These are phyloP conservation scores for Flaveria ramosissima DNA, from an alignment of 129 eudicot genomes.

Conservation along the genomic window DNA sequence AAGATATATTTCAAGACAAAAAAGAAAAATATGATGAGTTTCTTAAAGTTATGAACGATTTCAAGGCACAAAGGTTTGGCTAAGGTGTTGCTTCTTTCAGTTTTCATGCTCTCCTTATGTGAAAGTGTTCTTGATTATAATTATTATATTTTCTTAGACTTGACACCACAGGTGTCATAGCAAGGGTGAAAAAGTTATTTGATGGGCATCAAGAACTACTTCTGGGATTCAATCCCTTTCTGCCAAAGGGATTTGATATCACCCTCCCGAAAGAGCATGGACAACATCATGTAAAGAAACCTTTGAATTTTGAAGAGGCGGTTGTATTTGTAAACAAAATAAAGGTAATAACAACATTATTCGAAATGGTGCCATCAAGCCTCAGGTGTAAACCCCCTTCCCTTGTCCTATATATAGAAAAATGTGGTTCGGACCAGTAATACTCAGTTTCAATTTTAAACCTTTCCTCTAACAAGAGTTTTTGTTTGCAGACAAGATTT, in stretches of 20 bases:
- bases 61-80: constrained; percentile 84
- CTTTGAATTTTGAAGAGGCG: constrained; percentile 69
- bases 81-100: constrained; percentile 16
- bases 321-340: constrained; percentile 73
- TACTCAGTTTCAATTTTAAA: constrained; percentile 2
- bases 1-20: constrained; percentile 74
- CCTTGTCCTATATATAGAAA: constrained; percentile 5
- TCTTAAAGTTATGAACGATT: constrained; percentile 90
- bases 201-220: constrained; percentile 73
- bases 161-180: constrained; percentile 78
- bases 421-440: neutral
- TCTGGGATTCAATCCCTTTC: constrained; percentile 87
- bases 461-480: constrained; percentile 21
- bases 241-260: constrained; percentile 84
- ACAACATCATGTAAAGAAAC: constrained; percentile 54
- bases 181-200: constrained; percentile 80
- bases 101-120: constrained; percentile 19
- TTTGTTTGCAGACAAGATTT: constrained; percentile 68
- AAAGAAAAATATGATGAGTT: constrained; percentile 82
- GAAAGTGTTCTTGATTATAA: constrained; percentile 31
- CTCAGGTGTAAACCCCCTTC: constrained; percentile 8
- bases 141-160: constrained; percentile 48
- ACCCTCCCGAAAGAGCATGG: constrained; percentile 57
- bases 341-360: constrained; percentile 55
- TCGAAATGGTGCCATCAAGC: constrained; percentile 16